These are phyloP conservation scores for Ramalina intermedia DNA, from an alignment of 495 filamentous ascomycete species.

Conservation along the genomic window DNA sequence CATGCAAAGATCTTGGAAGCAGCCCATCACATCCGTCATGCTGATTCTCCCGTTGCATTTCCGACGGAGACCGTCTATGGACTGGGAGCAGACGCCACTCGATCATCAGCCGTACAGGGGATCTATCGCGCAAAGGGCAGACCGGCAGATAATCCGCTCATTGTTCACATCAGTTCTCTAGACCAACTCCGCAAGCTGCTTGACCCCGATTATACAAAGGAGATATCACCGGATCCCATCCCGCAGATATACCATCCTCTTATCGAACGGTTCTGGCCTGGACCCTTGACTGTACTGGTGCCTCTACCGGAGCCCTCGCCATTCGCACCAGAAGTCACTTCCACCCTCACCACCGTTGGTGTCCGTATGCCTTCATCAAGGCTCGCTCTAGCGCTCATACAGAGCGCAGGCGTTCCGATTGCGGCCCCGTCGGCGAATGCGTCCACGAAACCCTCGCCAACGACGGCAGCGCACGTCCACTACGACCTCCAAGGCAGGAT, in stretches of 20 bases:
- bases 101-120: conserved; percentile 65
- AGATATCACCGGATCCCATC: conserved; percentile 31
- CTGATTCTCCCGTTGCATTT: conserved; percentile 73
- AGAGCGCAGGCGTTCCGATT: conserved; percentile 57
- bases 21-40: conserved; percentile 32
- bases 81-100: conserved; percentile 84
- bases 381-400: conserved; percentile 76
- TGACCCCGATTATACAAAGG: conserved; percentile 12
- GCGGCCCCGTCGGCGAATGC: conserved; percentile 95
- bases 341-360: conserved; percentile 69
- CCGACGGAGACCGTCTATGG: conserved; percentile 98
- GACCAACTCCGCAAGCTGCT: conserved; percentile 60
- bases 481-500: conserved; percentile 80
- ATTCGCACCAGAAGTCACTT: conserved; percentile 78
- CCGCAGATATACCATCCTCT: conserved; percentile 71
- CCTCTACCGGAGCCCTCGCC: conserved; percentile 54
- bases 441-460: conserved; percentile 81
- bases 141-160: conserved; percentile 88
- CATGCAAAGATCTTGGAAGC: conserved; percentile 12
- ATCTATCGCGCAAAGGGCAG: conserved; percentile 86
- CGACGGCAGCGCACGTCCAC: conserved; percentile 71
- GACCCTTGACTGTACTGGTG: conserved; percentile 82
- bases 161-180: conserved; percentile 78
- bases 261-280: conserved; percentile 82
- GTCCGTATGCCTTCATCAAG: conserved; percentile 74